phyloP scores from a whole-genome alignment of 2,329 filamentous ascomycete genomes.

The Clonostachys sp. region DNA sequence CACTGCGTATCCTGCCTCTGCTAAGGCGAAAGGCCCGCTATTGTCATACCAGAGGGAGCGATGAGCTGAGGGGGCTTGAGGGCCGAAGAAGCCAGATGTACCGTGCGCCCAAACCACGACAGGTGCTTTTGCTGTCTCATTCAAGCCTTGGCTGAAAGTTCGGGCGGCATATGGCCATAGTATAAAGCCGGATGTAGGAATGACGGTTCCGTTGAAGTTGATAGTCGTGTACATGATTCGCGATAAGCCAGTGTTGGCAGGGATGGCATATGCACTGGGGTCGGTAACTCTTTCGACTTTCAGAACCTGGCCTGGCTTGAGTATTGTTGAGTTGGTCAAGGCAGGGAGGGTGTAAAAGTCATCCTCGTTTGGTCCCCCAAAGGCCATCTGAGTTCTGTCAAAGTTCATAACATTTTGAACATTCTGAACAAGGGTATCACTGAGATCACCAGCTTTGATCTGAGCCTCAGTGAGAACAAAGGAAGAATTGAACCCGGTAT shows the following conservation, averaged over 20 bases:
- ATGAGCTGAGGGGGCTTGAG: constrained; percentile 28
- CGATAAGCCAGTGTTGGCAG: constrained; percentile 20
- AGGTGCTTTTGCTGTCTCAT: constrained; percentile 4
- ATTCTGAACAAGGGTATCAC: background rate
- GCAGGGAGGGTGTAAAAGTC: constrained; percentile 8
- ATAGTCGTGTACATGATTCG: constrained; percentile 38
- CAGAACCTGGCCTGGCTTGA: constrained; percentile 4
- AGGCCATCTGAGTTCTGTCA: constrained; percentile 6
- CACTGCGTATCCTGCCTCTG: constrained; percentile 33
- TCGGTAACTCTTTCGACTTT: constrained; percentile 9
- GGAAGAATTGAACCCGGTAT: constrained; percentile 8
- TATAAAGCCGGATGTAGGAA: constrained; percentile 40
- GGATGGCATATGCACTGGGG: constrained; percentile 1
- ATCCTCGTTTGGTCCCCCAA: constrained; percentile 9
- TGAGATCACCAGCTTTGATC: constrained; percentile 3
- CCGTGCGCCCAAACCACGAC: constrained; percentile 36
- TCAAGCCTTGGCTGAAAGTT: background rate
- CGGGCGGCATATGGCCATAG: constrained; percentile 32
- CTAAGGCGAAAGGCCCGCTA: constrained; percentile 25
- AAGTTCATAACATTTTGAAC: constrained; percentile 6
- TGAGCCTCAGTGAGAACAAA: constrained; percentile 4
- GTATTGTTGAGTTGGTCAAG: background rate
- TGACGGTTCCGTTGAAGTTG: constrained; percentile 29
- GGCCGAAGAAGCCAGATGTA: constrained; percentile 30
- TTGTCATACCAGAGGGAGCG: constrained; percentile 33